These are phyloP conservation scores for Penicillium psychrosexuale DNA, from an alignment of 2,329 filamentous ascomycete genomes.

Conservation along the genomic window DNA sequence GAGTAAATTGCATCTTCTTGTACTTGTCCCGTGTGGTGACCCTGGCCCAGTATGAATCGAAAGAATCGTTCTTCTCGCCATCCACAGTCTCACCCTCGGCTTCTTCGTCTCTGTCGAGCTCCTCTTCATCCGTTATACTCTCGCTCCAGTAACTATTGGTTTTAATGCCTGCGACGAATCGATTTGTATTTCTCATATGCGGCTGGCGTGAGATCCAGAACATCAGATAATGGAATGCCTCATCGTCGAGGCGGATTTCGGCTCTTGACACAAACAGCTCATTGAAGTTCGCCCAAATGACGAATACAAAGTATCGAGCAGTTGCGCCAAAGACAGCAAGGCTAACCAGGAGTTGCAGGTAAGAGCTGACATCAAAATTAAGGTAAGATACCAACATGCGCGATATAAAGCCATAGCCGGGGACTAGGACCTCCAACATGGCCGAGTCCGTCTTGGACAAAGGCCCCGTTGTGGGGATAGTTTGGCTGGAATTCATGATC, in stretches of 20 bases:
- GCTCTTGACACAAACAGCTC: slow-evolving; percentile 62
- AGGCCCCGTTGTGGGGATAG: slow-evolving; percentile 6
- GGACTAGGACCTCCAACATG: slow-evolving; percentile 61
- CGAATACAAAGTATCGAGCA: slow-evolving; percentile 53
- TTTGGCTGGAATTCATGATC: slow-evolving; percentile 21
- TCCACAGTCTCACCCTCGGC: slow-evolving; percentile 30
- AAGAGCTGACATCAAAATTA: slow-evolving; percentile 60
- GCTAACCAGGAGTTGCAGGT: slow-evolving; percentile 57
- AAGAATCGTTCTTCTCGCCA: slow-evolving; percentile 39
- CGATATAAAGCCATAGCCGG: slow-evolving; percentile 61
- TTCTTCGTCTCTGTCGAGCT: slow-evolving; percentile 17
- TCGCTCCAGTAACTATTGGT: slow-evolving; percentile 40
- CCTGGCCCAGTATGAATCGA: slow-evolving; percentile 43
- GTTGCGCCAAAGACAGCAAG: slow-evolving; percentile 50
- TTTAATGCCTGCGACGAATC: slow-evolving; percentile 64
- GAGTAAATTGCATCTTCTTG: slow-evolving; percentile 55
- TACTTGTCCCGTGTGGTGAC: slow-evolving; percentile 38
- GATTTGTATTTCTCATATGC: slow-evolving; percentile 58
- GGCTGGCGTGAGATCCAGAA: slow-evolving; percentile 63
- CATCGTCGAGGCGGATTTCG: slow-evolving; percentile 66
- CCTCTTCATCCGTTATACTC: slow-evolving; percentile 23
- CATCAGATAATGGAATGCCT: slow-evolving; percentile 71
- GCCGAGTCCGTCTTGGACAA: slow-evolving; percentile 24
- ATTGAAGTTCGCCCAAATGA: slow-evolving; percentile 50
- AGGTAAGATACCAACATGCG: slow-evolving; percentile 55